Conservation (phyloP, 2,329 filamentous ascomycete species). For the Sporothrix curviconia region DNA sequence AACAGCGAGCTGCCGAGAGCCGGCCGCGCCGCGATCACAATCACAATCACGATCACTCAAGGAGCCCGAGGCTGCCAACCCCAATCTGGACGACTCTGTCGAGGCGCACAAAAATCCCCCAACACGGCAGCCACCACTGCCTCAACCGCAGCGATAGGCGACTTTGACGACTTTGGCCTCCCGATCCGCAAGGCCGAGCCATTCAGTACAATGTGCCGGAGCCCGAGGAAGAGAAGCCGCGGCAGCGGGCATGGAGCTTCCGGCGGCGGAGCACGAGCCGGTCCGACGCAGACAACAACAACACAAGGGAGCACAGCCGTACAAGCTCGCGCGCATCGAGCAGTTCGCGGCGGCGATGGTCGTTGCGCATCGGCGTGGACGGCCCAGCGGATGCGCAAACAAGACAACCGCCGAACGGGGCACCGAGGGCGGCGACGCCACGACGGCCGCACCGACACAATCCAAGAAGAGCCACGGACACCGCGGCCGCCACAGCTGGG, state of each 20-base stretch:
- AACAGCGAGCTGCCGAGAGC: conserved; percentile 2
- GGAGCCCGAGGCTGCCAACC: not conserved
- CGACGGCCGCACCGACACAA: conserved; percentile 14
- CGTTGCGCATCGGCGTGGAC: conserved; percentile 9
- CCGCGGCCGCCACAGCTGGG: conserved; percentile 21
- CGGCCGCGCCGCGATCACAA: not conserved
- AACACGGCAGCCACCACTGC: conserved; percentile 25
- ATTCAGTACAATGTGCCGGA: conserved; percentile 28
- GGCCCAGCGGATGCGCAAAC: not conserved
- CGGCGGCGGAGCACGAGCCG: conserved; percentile 15
- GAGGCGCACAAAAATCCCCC: conserved; percentile 3
- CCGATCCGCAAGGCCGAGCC: conserved; percentile 45
- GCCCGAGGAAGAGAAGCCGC: conserved; percentile 7
- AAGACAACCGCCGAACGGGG: not conserved
- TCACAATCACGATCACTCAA: not conserved
- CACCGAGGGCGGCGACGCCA: not conserved
- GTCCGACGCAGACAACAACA: conserved; percentile 6
- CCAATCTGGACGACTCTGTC: not conserved
- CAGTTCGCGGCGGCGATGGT: conserved; percentile 12
- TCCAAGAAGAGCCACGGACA: conserved; percentile 23
- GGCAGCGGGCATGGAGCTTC: conserved; percentile 13
- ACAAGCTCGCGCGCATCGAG: conserved; percentile 17
- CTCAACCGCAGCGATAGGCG: conserved; percentile 33
- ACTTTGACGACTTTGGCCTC: conserved; percentile 64
- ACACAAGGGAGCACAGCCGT: conserved; percentile 9